phyloP scores from a whole-genome alignment of 2,329 filamentous ascomycete genomes.

The Verticillium nubilum region DNA sequence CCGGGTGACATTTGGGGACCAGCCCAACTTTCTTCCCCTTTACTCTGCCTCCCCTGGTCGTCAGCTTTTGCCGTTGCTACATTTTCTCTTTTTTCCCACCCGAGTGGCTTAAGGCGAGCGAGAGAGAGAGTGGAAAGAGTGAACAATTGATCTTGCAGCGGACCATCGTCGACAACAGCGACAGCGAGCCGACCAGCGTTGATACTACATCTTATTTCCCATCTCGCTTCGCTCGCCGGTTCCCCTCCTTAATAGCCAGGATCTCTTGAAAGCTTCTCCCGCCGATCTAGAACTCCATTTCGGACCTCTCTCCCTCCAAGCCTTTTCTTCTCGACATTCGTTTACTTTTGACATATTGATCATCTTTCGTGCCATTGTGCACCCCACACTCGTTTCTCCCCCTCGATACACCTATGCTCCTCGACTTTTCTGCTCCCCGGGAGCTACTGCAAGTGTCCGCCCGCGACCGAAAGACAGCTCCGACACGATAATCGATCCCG shows the following conservation, averaged over 20 bases:
- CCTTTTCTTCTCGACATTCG: constrained; percentile 5
- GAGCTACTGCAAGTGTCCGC: constrained; percentile 8
- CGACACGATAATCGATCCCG: neutral
- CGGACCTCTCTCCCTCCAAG: neutral
- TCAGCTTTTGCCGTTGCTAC: neutral
- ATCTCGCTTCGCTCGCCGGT: neutral
- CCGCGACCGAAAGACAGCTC: constrained; percentile 1
- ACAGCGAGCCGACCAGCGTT: neutral
- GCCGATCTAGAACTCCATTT: neutral
- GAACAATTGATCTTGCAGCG: neutral
- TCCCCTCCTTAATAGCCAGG: neutral
- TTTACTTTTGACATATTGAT: constrained; percentile 3
- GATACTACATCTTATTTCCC: neutral
- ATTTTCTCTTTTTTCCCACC: neutral
- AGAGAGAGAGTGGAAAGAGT: constrained; percentile 6
- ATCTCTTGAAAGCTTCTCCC: neutral
- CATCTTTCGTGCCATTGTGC: constrained; percentile 2
- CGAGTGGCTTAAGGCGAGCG: constrained; percentile 2
- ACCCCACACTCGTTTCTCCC: neutral
- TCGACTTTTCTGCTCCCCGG: constrained; percentile 11
- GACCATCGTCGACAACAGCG: neutral
- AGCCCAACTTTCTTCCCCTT: constrained; percentile 7
- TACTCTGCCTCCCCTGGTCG: constrained; percentile 1
- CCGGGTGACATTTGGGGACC: constrained; percentile 11
- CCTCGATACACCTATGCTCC: constrained; percentile 5